These are phyloP conservation scores for Crithidia acanthocephali DNA, from an alignment of 208 protist species.

Conservation along the genomic window DNA sequence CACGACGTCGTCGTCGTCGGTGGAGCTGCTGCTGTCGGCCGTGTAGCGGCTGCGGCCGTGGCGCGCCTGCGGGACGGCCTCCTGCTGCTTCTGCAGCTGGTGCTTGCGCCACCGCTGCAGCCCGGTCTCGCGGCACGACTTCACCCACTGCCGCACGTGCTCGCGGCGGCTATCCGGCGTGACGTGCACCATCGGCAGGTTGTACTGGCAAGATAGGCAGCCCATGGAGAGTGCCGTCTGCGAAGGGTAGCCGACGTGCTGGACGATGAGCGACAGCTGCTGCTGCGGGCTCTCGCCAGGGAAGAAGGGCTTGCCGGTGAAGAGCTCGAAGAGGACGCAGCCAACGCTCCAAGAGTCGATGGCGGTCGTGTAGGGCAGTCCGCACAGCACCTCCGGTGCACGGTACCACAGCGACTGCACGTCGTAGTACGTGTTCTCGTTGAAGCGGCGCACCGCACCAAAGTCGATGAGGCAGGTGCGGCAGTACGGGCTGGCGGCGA, in stretches of 20 bases:
- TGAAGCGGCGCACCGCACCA: slow-evolving; percentile 95
- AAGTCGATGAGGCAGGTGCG: slow-evolving; percentile 96
- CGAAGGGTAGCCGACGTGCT: slow-evolving; percentile 89
- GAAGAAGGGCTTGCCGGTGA: slow-evolving; percentile 95
- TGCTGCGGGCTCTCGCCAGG: slow-evolving; percentile 88
- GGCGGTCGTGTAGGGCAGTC: slow-evolving; percentile 89
- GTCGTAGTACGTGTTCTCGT: slow-evolving; percentile 97
- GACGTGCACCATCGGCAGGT: slow-evolving; percentile 35
- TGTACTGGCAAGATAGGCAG: slow-evolving; percentile 42
- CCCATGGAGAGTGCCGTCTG: slow-evolving; percentile 57
- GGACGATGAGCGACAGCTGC: slow-evolving; percentile 92
- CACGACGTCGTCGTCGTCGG: slow-evolving; percentile 22
- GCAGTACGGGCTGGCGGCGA: slow-evolving; percentile 26
- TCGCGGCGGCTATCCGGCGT: slow-evolving; percentile 22
- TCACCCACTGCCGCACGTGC: slow-evolving; percentile 36
- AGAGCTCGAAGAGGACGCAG: slow-evolving; percentile 92
- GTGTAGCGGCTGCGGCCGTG: slow-evolving; percentile 10
- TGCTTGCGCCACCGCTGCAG: slow-evolving; percentile 37
- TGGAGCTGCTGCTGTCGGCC: slow-evolving; percentile 22
- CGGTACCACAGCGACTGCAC: slow-evolving; percentile 95
- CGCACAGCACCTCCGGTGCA: slow-evolving; percentile 91
- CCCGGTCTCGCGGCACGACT: slow-evolving; percentile 27
- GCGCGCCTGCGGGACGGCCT: neutral
- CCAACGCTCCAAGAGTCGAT: slow-evolving; percentile 95
- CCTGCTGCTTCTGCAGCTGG: slow-evolving; percentile 34